Evolutionary conservation across 768 basidiomycete species (phyloP).

Genomic region (Xerocomellus intermedius): DNA sequence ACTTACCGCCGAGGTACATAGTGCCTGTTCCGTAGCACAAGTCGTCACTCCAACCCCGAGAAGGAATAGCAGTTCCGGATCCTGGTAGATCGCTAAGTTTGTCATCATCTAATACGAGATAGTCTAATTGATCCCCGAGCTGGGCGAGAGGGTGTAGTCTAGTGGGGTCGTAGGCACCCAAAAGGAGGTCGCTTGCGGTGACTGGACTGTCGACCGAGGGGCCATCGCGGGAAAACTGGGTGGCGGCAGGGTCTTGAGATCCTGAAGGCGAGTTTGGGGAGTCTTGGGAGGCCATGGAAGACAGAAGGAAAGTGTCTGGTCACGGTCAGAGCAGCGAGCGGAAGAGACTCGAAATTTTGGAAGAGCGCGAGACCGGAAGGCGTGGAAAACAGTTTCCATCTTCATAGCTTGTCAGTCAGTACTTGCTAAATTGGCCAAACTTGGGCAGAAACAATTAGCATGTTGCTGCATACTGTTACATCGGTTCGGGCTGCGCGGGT

Average conservation of each 20-base stretch:
- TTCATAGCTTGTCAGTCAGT: neutral
- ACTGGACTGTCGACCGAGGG: slow-evolving; percentile 54
- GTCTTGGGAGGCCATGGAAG: slow-evolving; percentile 31
- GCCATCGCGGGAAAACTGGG: slow-evolving; percentile 42
- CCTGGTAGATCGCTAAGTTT: slow-evolving; percentile 91
- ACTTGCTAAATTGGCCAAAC: slow-evolving; percentile 16
- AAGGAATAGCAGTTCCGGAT: slow-evolving; percentile 85
- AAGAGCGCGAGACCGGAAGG: slow-evolving; percentile 20
- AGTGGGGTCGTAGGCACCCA: slow-evolving; percentile 86
- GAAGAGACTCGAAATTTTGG: slow-evolving; percentile 28
- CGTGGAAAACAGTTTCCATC: slow-evolving; percentile 23
- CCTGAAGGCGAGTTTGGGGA: slow-evolving; percentile 31
- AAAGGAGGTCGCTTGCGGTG: slow-evolving; percentile 84
- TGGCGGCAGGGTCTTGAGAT: slow-evolving; percentile 46
- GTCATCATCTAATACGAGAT: slow-evolving; percentile 94
- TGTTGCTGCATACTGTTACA: slow-evolving; percentile 15
- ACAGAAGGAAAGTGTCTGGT: slow-evolving; percentile 12
- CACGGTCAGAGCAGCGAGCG: slow-evolving; percentile 19
- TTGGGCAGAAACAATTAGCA: slow-evolving; percentile 31
- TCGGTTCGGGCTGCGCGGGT: slow-evolving; percentile 22
- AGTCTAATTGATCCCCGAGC: slow-evolving; percentile 91
- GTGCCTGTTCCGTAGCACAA: slow-evolving; percentile 99
- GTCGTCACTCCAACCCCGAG: slow-evolving; percentile 98
- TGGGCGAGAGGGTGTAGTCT: slow-evolving; percentile 93
- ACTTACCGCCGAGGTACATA: slow-evolving; percentile 95